Evolutionary conservation across 345 rosid genomes (phyloP), one percentile per base, ranked within the genome.

Genomic region (Limnanthes douglasii): DNA sequence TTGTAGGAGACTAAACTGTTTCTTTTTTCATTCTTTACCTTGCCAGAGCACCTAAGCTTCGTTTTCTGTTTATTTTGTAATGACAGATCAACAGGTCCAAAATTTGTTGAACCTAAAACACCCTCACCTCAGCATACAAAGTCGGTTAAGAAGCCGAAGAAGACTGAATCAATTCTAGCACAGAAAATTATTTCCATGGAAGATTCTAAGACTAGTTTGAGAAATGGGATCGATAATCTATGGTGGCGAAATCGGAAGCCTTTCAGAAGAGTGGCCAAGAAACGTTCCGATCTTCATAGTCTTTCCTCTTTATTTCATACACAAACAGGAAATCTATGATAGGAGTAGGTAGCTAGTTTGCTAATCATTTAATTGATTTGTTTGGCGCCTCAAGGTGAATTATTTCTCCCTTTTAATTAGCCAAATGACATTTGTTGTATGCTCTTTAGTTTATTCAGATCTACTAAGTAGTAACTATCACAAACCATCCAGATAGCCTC

Each of bases 211-310:
- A 51, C 19, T 12, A 15, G 14, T 8, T 24, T 42, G 11, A 31
- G 32, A 1, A 32, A 39, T 41, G 64, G 65, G 42, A 61, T 63
- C 18, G 71, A 47, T 50, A 31, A 22, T 13, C 45, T 79, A 16
- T 45, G 68, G 67, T 83, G 97, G 97, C 66, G 29, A 26, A 70
- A 43, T 31, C 62, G 70, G 47, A 88, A 88, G 81, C 82, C 81
- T 18, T 59, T 62, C 52, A 57, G 78, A 59, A 66, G 94, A 50
- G 57, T 48, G 24, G 68, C 66, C 10, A 74, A 60, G 46, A 63
- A 48, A 51, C 63, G 75, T 8, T 40, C 60, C 8, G 64, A 50
- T 40, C 56, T 79, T 34, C 70, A 62, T 40, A 21, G 57, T 32
- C 75, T 82, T 9, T 63, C 60, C n/a, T 60, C 62, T 31, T 70